Conservation (phyloP, 768 basidiomycete species). For the Pleurotus pulmonarius region DNA sequence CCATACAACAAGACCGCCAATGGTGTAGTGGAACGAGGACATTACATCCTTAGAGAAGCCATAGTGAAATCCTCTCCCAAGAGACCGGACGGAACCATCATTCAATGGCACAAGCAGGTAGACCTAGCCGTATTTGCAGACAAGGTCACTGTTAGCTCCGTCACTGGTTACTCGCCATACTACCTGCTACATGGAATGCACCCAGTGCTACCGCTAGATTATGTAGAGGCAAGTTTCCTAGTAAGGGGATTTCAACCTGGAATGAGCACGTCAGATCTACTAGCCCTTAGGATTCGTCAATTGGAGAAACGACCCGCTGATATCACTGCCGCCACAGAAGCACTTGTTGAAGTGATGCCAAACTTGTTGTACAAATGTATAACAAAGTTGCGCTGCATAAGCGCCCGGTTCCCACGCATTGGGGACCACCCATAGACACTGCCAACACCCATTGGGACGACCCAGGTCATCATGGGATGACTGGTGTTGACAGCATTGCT, state of each 20-base stretch:
- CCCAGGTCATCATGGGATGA: too few relatives aligned
- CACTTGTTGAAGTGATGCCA: too few relatives aligned
- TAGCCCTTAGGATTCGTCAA: constrained; percentile 20
- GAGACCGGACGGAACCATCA: neutral
- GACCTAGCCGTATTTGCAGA: constrained; percentile 13
- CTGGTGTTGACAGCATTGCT: too few relatives aligned
- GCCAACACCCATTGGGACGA: too few relatives aligned
- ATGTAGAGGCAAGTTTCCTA: constrained; percentile 25
- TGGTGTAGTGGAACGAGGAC: constrained; percentile 28
- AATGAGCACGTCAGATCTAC: constrained; percentile 14
- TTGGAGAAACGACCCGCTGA: constrained; percentile 17
- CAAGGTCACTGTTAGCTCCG: constrained; percentile 14
- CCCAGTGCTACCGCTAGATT: neutral
- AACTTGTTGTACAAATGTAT: too few relatives aligned
- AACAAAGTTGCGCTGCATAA: too few relatives aligned
- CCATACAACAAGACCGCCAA: constrained; percentile 21
- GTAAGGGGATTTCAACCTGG: constrained; percentile 12
- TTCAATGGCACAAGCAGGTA: neutral
- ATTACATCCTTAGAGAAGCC: constrained; percentile 25
- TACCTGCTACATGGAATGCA: constrained; percentile 12
- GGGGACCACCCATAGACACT: too few relatives aligned
- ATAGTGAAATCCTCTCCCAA: constrained; percentile 12
- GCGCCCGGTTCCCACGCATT: too few relatives aligned
- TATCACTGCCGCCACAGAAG: constrained; percentile 13
- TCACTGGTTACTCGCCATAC: constrained; percentile 19